Conservation (phyloP, 805 yeast species). For the Saturnispora serradocipensis region DNA sequence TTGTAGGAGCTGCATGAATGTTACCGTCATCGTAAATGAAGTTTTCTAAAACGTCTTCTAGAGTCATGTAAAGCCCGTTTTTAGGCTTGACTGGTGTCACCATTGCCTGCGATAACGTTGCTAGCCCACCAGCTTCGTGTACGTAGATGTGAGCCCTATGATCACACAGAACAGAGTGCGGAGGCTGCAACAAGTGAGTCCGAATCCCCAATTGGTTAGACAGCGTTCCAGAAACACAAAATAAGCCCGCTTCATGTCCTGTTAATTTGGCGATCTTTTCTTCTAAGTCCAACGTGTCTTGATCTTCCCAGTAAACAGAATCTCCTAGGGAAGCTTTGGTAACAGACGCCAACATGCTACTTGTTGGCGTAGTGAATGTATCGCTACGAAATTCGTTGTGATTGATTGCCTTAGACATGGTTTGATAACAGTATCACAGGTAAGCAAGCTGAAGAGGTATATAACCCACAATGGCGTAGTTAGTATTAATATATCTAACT, state of each 20-base stretch:
- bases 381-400: conserved; percentile 61
- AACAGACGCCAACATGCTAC: conserved; percentile 58
- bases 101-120: conserved; percentile 86
- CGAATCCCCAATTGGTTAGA: conserved; percentile 83
- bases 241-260: conserved; percentile 76
- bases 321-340: conserved; percentile 62
- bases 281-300: conserved; percentile 58
- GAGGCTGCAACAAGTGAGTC: conserved; percentile 70
- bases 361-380: conserved; percentile 85
- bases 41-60: conserved; percentile 62
- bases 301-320: conserved; percentile 82
- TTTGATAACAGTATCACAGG: neutral
- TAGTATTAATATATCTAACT: neutral
- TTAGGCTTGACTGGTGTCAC: conserved; percentile 72
- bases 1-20: conserved; percentile 84
- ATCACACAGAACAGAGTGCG: conserved; percentile 77
- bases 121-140: conserved; percentile 88
- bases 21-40: conserved; percentile 69
- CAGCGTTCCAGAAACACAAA: conserved; percentile 82
- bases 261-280: conserved; percentile 52
- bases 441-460: neutral
- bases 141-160: conserved; percentile 74
- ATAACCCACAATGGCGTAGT: neutral
- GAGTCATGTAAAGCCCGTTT: conserved; percentile 66
- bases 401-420: conserved; percentile 4